These are phyloP conservation scores for Castanea mollissima DNA, from an alignment of 306 rosid species.

Conservation along the genomic window DNA sequence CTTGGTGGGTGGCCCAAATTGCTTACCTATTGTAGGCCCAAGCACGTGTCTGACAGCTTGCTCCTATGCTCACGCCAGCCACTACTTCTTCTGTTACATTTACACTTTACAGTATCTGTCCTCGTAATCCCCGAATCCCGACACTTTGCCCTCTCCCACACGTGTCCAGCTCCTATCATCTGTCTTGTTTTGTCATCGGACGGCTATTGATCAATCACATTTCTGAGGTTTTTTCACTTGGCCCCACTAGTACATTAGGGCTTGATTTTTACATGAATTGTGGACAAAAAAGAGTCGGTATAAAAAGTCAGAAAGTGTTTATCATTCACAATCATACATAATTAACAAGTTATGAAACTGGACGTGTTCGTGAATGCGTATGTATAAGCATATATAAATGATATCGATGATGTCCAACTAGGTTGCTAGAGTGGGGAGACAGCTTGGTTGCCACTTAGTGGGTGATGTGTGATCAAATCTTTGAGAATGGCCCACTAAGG, in stretches of 20 bases:
- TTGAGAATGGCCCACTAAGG: conserved; percentile 11
- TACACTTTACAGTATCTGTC: conserved; percentile 28
- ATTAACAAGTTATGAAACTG: fast-evolving
- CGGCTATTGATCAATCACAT: conserved; percentile 5
- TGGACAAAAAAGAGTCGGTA: no score
- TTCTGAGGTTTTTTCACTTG: not conserved
- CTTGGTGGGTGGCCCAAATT: conserved; percentile 21
- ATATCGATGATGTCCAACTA: conserved; percentile 40
- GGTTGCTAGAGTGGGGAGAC: conserved; percentile 27
- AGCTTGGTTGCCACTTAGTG: conserved; percentile 27
- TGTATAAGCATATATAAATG: conserved; percentile 27
- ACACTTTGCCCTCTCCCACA: conserved; percentile 22
- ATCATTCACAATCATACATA: no score
- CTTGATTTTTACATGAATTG: not conserved
- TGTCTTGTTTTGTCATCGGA: conserved; percentile 12
- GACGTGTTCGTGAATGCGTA: conserved; percentile 18
- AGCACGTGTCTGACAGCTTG: conserved; percentile 76
- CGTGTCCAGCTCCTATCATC: conserved; percentile 22
- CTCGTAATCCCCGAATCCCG: conserved; percentile 71
- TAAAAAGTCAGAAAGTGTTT: no score
- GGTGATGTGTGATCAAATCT: conserved; percentile 35
- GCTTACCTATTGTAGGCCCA: conserved; percentile 39
- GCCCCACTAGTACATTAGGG: conserved; percentile 24
- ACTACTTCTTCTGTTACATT: conserved; percentile 21
- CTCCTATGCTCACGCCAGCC: conserved; percentile 34